phyloP scores from a whole-genome alignment of 208 protist genomes.

The Wallacemonas sp. region DNA sequence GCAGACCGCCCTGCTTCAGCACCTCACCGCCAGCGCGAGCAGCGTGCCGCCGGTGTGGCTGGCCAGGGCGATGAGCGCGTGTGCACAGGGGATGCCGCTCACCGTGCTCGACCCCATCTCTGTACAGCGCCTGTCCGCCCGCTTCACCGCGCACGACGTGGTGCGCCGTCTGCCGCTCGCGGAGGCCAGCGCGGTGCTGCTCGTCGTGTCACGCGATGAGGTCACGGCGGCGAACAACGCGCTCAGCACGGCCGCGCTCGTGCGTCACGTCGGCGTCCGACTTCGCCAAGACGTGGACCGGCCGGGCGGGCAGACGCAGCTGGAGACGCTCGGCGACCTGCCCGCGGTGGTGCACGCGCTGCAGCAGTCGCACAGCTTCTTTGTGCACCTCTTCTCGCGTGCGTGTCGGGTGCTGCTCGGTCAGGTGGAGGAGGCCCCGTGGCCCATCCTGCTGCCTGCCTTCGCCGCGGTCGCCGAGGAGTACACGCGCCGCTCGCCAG shows the following conservation, averaged over 20 bases:
- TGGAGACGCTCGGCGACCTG: constrained; percentile 33
- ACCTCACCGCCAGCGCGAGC: constrained; percentile 65
- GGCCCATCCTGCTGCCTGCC: constrained; percentile 44
- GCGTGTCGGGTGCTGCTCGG: constrained; percentile 65
- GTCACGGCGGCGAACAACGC: constrained; percentile 41
- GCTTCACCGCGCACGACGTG: constrained; percentile 70
- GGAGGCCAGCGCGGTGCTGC: constrained; percentile 47
- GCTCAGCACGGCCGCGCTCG: constrained; percentile 37
- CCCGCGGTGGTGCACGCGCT: constrained; percentile 43
- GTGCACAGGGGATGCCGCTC: constrained; percentile 26
- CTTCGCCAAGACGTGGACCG: constrained; percentile 20
- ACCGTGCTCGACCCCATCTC: constrained; percentile 59
- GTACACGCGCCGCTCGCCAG: constrained; percentile 49
- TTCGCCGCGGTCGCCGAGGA: constrained; percentile 70
- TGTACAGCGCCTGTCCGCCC: constrained; percentile 71
- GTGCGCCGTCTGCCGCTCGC: constrained; percentile 45
- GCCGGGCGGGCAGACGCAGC: constrained; percentile 8
- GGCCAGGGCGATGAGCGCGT: constrained; percentile 43
- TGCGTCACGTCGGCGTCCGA: constrained; percentile 29
- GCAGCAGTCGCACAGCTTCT: constrained; percentile 54
- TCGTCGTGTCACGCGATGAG: constrained; percentile 33
- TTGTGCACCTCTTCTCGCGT: constrained; percentile 70
- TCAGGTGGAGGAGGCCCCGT: constrained; percentile 53
- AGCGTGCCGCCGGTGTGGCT: constrained; percentile 52
- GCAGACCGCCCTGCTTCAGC: constrained; percentile 57